Evolutionary conservation across 345 rosid genomes (phyloP), one percentile per base, ranked within the genome.

Genomic region (Rubroshorea leprosula): DNA sequence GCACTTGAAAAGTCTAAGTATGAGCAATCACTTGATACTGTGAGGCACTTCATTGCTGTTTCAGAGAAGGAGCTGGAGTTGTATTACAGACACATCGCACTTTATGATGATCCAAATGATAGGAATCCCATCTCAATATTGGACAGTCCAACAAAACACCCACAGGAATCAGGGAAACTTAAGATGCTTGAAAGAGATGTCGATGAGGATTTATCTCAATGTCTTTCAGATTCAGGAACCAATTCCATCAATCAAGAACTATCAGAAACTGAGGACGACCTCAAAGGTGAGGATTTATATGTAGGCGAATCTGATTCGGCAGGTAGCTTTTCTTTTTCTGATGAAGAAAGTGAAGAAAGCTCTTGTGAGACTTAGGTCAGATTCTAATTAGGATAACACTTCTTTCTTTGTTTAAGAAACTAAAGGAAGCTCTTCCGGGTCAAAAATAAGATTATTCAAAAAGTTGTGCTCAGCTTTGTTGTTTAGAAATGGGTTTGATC

Each of bases 1-100:
- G 97, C 99, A 10, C 72, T 81, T 47, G 91, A 93, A 69, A 87
- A 68, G 68, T 89, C 91, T 1, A 93, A 87, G 73, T 93, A 84
- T 3, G 95, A 93, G 68, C 97, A 89, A 29, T 93, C 97, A 13
- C 86, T 87, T 5, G 97, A 87, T 44, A 80, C 95, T 0, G 89
- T 93, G 70, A 82, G 76, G 68, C 86, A 65, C 45, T 89, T 89
- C 60, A 89, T 89, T 49, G 80, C 87, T 6, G 70, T 87, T 61
- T 80, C 83, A 0, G 96, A 83, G 66, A 89, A 87, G 73, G 97
- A 89, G 68, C 51, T 87, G 68, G 92, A 93, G 68, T 83, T 87
- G 43, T 85, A 87, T 63, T 72, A 80, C 72, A 72, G 86, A 49
- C 99, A 87, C 70, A 66, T 74, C 17, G 80, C 91, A 62, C 92